Conservation (phyloP, 2,329 filamentous ascomycete genomes). For the Colletotrichum destructivum region DNA sequence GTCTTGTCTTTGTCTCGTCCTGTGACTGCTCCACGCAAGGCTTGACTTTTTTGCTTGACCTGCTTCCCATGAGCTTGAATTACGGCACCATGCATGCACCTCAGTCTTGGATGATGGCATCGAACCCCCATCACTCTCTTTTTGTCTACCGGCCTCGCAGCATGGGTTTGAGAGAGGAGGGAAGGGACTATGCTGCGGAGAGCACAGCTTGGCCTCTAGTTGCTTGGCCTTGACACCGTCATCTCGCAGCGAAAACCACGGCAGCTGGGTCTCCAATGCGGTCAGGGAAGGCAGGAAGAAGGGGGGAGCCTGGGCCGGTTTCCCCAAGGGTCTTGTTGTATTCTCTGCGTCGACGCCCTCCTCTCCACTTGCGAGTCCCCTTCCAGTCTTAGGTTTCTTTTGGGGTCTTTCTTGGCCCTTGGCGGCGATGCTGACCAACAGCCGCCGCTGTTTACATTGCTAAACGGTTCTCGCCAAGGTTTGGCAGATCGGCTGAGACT, state of each 20-base stretch:
- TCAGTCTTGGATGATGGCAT: slow-evolving; percentile 40
- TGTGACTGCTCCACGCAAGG: slow-evolving; percentile 15
- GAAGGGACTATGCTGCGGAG: slow-evolving; percentile 1
- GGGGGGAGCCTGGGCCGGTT: neutral
- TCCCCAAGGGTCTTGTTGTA: slow-evolving; percentile 14
- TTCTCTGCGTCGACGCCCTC: slow-evolving; percentile 29
- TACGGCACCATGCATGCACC: slow-evolving; percentile 37
- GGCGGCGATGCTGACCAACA: slow-evolving; percentile 25
- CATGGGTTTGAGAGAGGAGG: neutral
- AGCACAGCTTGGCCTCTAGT: slow-evolving; percentile 10
- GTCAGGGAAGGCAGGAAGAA: neutral
- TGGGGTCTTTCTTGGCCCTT: slow-evolving; percentile 31
- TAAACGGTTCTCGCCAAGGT: slow-evolving; percentile 13
- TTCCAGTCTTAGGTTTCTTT: slow-evolving; percentile 19
- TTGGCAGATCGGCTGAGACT: slow-evolving; percentile 1
- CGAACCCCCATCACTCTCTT: neutral
- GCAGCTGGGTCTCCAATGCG: slow-evolving; percentile 12
- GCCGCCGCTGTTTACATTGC: neutral
- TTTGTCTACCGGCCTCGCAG: slow-evolving; percentile 16
- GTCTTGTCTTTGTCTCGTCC: slow-evolving; percentile 22
- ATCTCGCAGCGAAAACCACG: slow-evolving; percentile 21
- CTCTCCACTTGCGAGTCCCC: slow-evolving; percentile 23
- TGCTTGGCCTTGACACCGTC: slow-evolving; percentile 24
- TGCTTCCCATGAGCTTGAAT: slow-evolving; percentile 32
- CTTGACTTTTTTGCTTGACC: slow-evolving; percentile 13